These are phyloP conservation scores for Carallia pectinifolia DNA, from an alignment of 345 rosid genomes.

Conservation along the genomic window DNA sequence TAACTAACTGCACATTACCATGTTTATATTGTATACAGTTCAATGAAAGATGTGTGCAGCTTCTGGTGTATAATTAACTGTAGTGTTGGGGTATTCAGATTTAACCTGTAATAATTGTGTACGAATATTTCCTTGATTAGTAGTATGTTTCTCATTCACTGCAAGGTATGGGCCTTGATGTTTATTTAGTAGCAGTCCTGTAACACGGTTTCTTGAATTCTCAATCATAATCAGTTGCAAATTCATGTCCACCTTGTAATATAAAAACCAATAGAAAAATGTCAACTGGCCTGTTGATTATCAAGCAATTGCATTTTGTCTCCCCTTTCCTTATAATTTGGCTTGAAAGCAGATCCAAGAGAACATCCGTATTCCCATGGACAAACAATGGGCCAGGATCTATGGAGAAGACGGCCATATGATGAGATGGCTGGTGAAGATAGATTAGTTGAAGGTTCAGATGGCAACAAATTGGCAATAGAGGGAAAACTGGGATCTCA, in stretches of 20 bases:
- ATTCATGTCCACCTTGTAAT: neutral
- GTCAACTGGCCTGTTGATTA: constrained; percentile 7
- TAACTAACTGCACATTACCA: constrained; percentile 54
- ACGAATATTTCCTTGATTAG: constrained; percentile 17
- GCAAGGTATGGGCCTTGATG: neutral
- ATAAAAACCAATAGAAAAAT: neutral
- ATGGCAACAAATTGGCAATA: constrained; percentile 29
- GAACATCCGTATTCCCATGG: constrained; percentile 32
- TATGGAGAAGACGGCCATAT: constrained; percentile 35
- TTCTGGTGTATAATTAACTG: constrained; percentile 33
- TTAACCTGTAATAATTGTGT: constrained; percentile 27
- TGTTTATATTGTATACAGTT: constrained; percentile 31
- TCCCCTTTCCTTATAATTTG: constrained; percentile 19
- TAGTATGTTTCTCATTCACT: constrained; percentile 12
- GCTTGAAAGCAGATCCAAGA: constrained; percentile 40
- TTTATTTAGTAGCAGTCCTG: neutral
- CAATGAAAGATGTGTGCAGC: constrained; percentile 22
- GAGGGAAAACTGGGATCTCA: constrained; percentile 16
- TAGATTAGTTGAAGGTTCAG: constrained; percentile 29
- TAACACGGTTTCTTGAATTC: neutral
- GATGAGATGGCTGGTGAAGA: constrained; percentile 32
- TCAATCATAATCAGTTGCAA: neutral
- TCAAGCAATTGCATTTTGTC: constrained; percentile 19
- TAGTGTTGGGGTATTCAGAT: constrained; percentile 28
- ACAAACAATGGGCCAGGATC: constrained; percentile 33